These are phyloP conservation scores for Rubia tinctorum DNA, from an alignment of 305 asterid genomes.

Conservation along the genomic window DNA sequence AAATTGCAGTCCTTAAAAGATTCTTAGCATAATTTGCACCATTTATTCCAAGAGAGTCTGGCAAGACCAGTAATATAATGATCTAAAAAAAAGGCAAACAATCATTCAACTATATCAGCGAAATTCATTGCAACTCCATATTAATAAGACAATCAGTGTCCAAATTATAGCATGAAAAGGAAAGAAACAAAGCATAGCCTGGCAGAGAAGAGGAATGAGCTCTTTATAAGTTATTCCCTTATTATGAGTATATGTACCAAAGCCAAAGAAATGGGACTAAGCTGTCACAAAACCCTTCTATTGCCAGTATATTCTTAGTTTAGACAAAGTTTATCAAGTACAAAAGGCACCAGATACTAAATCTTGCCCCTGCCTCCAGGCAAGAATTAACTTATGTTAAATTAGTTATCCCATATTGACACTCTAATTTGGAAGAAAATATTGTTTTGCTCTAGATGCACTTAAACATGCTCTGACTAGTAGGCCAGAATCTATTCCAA, in stretches of 20 bases:
- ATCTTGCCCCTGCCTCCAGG: not conserved
- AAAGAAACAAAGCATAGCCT: not conserved
- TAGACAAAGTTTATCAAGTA: not conserved
- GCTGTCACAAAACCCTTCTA: not conserved
- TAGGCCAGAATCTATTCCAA: not conserved
- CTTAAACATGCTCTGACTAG: not conserved
- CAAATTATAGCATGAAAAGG: not conserved
- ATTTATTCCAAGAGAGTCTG: constrained; percentile 39
- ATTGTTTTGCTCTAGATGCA: not conserved
- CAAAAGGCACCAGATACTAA: not conserved
- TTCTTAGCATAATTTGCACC: constrained; percentile 69
- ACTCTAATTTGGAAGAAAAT: not conserved
- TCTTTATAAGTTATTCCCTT: not conserved
- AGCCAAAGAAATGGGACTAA: not conserved
- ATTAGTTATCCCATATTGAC: not conserved
- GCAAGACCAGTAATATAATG: constrained; percentile 53
- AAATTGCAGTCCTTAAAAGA: constrained; percentile 60
- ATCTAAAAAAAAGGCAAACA: constrained; percentile 42
- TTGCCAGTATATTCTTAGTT: not conserved
- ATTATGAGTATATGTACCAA: not conserved
- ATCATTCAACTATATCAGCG: not conserved
- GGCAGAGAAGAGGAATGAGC: not conserved
- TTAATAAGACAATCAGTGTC: not conserved
- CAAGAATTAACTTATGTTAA: not conserved
- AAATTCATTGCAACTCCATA: not conserved